Conservation (phyloP, 2,329 filamentous ascomycete genomes). For the Ophiobolus disseminans region DNA sequence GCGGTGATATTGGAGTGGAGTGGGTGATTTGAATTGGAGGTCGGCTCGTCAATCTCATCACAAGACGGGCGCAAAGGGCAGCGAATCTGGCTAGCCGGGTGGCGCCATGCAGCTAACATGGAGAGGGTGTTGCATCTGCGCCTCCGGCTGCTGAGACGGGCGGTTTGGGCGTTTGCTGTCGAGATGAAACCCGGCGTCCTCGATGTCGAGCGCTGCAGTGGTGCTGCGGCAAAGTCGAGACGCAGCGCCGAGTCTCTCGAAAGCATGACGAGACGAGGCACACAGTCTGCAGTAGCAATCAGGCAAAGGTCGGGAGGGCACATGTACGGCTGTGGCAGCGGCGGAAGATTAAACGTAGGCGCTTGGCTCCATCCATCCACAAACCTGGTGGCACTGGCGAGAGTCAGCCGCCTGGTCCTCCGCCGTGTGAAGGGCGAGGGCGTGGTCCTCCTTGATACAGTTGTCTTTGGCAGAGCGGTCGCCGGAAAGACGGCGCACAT, state of each 20-base stretch:
- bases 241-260: background rate
- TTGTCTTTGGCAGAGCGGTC: too few species aligned
- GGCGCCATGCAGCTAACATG: constrained; percentile 14
- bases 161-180: background rate
- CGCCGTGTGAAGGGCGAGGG: too few species aligned
- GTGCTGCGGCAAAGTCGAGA: too few species aligned
- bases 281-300: background rate
- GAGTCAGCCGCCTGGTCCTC: too few species aligned
- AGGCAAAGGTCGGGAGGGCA: background rate
- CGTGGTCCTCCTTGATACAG: too few species aligned
- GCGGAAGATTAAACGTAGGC: too few species aligned
- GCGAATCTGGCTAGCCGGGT: constrained; percentile 16
- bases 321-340: background rate
- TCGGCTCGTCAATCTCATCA: constrained; percentile 3
- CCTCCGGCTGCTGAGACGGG: background rate
- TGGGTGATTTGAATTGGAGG: background rate
- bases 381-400: too few species aligned
- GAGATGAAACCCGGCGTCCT: background rate
- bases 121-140: background rate
- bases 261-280: background rate
- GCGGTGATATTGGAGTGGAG: background rate
- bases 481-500: too few species aligned
- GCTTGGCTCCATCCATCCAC: too few species aligned
- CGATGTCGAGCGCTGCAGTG: background rate
- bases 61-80: constrained; percentile 17